Base-by-base conservation (phyloP, 2,329 filamentous ascomycete species). In the Parascedosporium putredinis region DNA sequence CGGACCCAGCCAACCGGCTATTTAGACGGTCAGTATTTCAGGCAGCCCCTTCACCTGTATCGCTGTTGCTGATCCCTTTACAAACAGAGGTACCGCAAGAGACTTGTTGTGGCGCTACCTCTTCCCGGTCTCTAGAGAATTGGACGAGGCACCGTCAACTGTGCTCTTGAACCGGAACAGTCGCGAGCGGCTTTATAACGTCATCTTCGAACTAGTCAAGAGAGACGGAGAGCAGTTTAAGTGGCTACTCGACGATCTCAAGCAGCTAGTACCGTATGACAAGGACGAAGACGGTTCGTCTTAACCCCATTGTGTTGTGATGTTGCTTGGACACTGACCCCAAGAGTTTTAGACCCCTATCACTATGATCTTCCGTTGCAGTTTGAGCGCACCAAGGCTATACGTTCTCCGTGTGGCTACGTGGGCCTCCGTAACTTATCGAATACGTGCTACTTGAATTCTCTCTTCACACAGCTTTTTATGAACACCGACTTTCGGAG, bases 391-490 rank as follows among this genome's bases (percentile, higher is more conserved):
- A 66, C 66, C 34, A 82, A 78, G 58, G 77, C 80, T 14, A 76
- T 94, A n/a, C 81, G 88, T 54, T 81, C 87, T 2, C 67, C 78
- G 1, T 86, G 86, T 54, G 89, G 88, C 18, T 95, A 95, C 62
- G 81, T 86, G n/a, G 93, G 93, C 1, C 67, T 98, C n/a, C 78
- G 78, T 51, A 98, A 98, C 59, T 75, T 96, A 14, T 93, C 88
- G 8, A 95, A 96, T 62, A 97, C 94, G 1, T 98, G 93, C 66
- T 98, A 98, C 62, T 77, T 97, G 61, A 98, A 98, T 63, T 97
- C 93, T 0, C 72, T 98, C 1, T 76, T 97, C 53, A 91, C 89
- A 0, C 93, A 98, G 61, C 78, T 98, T 0, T 98, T 91, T 70
- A 97, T 96, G 88, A 97, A 98, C 61, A 69, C 86, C 14, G 76